Percentiles rank a stretch among this genome's conserved stretches.
phyloP scores from a whole-genome alignment of 2,329 filamentous ascomycete species.

The Cryphonectria naterciae region DNA sequence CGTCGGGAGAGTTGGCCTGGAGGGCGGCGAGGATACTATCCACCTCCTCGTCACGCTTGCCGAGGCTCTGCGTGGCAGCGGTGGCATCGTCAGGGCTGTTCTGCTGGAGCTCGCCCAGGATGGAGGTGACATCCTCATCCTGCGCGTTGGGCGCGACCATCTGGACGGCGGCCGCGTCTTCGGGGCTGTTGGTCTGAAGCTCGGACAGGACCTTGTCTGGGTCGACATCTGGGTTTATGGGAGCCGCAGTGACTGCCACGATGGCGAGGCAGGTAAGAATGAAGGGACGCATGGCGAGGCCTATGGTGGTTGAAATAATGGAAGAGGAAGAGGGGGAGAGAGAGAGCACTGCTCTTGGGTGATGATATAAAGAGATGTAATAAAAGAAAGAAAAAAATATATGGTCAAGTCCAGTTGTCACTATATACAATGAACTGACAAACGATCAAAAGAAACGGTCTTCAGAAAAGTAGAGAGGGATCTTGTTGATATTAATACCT shows the following conservation, averaged over 20 bases:
- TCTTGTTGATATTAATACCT: not conserved
- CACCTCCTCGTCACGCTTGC: conserved; percentile 15
- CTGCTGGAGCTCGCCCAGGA: conserved; percentile 3
- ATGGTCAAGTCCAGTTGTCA: not conserved
- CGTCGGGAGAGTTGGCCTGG: conserved; percentile 2
- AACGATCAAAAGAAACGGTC: not conserved
- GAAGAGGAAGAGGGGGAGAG: not conserved
- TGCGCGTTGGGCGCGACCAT: conserved; percentile 18
- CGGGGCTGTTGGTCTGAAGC: conserved; percentile 16
- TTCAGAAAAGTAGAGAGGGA: not conserved
- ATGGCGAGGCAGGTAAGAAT: conserved; percentile 19
- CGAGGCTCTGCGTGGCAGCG: conserved; percentile 9
- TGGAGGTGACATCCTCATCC: conserved; percentile 12
- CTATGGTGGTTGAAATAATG: not conserved
- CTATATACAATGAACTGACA: conserved; percentile 14
- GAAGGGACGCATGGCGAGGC: conserved; percentile 20
- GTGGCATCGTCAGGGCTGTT: conserved; percentile 23
- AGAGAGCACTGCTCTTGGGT: conserved; percentile 23
- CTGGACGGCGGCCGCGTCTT: conserved; percentile 19
- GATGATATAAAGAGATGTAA: not conserved
- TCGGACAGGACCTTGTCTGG: conserved; percentile 15
- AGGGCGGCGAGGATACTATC: conserved; percentile 17
- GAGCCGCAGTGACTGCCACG: conserved; percentile 21
- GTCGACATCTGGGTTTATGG: conserved; percentile 15
- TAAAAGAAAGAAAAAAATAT: not conserved